Evolutionary conservation across 176 grass and related monocot species (phyloP).

Genomic region (Cenchrus americanus): DNA sequence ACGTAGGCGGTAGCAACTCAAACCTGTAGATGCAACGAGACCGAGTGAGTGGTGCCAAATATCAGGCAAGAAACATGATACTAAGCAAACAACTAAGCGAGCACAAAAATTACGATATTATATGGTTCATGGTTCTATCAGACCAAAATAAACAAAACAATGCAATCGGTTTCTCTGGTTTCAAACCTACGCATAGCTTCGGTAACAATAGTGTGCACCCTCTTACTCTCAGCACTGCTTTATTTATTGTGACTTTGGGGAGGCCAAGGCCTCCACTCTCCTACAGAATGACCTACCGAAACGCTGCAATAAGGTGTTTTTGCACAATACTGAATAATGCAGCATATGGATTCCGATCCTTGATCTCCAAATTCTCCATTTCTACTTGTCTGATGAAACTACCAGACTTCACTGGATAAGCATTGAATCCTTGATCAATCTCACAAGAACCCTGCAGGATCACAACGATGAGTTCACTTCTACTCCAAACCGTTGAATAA

Average conservation of each 20-base stretch:
- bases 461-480: background rate
- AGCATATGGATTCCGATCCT: slow-evolving; percentile 23
- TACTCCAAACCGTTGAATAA: background rate
- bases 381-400: background rate
- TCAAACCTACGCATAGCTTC: background rate
- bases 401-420: slow-evolving; percentile 15
- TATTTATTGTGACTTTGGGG: background rate
- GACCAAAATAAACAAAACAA: background rate
- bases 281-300: slow-evolving; percentile 29
- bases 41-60: background rate
- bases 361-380: slow-evolving; percentile 24
- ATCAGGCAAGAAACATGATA: background rate
- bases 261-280: background rate
- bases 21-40: too few relatives aligned
- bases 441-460: slow-evolving; percentile 33
- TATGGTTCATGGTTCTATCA: background rate
- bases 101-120: background rate
- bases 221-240: background rate
- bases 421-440: slow-evolving; percentile 10
- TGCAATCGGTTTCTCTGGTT: background rate
- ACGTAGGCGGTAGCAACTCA: too few relatives aligned
- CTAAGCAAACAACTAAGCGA: too few relatives aligned
- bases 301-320: slow-evolving; percentile 30
- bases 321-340: background rate
- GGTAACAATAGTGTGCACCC: slow-evolving; percentile 20